Base-by-base conservation (phyloP, 768 basidiomycete genomes). In the Suillus americanus region DNA sequence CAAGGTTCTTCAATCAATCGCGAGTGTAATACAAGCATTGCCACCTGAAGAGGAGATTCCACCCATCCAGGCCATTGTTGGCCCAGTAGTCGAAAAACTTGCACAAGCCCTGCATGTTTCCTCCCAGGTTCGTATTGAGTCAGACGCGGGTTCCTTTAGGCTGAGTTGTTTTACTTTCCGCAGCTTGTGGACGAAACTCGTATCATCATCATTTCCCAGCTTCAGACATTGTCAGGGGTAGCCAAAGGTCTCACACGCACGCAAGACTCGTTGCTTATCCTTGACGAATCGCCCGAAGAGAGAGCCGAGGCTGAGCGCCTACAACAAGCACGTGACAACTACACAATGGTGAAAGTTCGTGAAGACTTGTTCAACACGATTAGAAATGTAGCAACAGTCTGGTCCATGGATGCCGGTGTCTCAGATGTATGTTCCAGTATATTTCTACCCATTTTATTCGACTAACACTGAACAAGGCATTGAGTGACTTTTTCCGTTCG, bases 21-120 rank as follows among this genome's bases (percentile, higher is more conserved):
- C 94, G 2, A 97, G 95, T 67, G 94, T 98, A 3, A 91, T 97
- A 38, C 93, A 97, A 70, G 96, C 95, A 0, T 76, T 98, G 57
- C 89, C 92, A 0, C 88, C 93, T 0, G 79, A 80, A 48, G 90
- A 94, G 50, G 91, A 86, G 63, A 89, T 97, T 33, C 82, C 86
- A 0, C 91, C 94, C 0, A 82, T 96, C 0, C 73, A 92, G 85
- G 89, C 87, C 0, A 91, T 97, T 63, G 83, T 94, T 7, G 81
- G 79, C 61, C 94, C 94, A 0, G 87, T 96, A 4, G 78, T 94
- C 1, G 82, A 86, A 55, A 89, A 86, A 68, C 78, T 97, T 0
- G 81, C 80, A n/a, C 84, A 85, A 57, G 85, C 88, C 0, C 71
- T 94, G 5, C 84, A 81, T 38, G 83, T 82, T 1, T 82, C 86